Evolutionary conservation across 176 grass and related monocot species (phyloP).

Genomic region (Avena insularis): DNA sequence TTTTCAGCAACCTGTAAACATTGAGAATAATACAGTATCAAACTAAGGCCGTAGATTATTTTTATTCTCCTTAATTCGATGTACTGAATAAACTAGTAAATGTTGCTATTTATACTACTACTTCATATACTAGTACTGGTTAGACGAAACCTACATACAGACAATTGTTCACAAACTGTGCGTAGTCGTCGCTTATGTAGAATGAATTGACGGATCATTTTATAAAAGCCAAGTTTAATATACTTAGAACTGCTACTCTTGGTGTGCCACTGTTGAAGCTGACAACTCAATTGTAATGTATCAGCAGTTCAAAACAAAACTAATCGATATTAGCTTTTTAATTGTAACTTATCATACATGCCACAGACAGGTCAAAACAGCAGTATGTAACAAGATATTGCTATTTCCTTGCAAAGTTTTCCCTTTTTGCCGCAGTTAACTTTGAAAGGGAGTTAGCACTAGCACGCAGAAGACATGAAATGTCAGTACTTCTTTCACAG

Average conservation of each 20-base stretch:
- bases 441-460: neutral
- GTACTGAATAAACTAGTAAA: neutral
- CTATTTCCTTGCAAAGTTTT: neutral
- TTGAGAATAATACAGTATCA: neutral
- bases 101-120: neutral
- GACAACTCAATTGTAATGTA: slow-evolving; percentile 22
- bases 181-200: neutral
- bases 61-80: neutral
- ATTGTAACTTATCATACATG: neutral
- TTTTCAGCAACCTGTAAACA: slow-evolving; percentile 43
- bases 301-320: neutral
- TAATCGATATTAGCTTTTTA: neutral
- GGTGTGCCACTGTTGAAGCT: neutral
- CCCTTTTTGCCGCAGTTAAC: neutral
- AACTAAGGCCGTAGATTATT: no score
- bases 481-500: slow-evolving; percentile 19
- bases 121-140: neutral
- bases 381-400: neutral
- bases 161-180: neutral
- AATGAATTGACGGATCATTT: neutral
- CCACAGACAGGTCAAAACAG: neutral
- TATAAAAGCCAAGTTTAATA: neutral
- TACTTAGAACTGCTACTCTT: neutral
- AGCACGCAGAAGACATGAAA: slow-evolving; percentile 47
- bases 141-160: neutral